Conservation (phyloP, 768 basidiomycete genomes). For the Russula griseocarnosa region DNA sequence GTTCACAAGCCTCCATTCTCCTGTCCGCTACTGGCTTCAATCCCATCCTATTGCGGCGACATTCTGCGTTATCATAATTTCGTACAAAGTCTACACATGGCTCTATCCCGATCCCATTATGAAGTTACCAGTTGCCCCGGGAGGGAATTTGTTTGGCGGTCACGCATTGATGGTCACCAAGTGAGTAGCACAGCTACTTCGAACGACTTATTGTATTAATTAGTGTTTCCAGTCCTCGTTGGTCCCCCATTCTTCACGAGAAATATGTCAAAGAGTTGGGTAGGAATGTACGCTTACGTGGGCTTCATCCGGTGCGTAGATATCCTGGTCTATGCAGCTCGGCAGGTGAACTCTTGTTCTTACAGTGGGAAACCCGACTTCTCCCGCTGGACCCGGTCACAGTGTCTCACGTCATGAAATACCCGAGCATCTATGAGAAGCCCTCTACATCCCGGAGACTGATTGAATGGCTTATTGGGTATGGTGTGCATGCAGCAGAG, state of each 20-base stretch:
- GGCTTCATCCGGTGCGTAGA: constrained; percentile 59
- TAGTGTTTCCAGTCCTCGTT: constrained; percentile 4
- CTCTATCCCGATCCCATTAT: constrained; percentile 25
- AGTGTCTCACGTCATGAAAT: constrained; percentile 67
- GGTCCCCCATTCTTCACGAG: constrained; percentile 31
- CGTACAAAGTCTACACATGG: constrained; percentile 12
- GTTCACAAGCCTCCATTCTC: not conserved
- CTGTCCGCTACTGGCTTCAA: constrained; percentile 8
- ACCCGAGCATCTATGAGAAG: constrained; percentile 73
- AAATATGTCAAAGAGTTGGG: constrained; percentile 57
- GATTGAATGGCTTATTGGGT: constrained; percentile 75
- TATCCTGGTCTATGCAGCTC: not conserved
- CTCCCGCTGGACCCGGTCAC: constrained; percentile 78
- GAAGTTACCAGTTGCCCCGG: constrained; percentile 20
- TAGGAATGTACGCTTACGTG: constrained; percentile 63
- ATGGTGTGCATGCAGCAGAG: constrained; percentile 77
- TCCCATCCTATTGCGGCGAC: constrained; percentile 11
- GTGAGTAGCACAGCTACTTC: constrained; percentile 5
- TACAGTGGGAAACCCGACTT: constrained; percentile 74
- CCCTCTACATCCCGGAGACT: constrained; percentile 73
- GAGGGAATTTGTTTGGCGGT: constrained; percentile 15
- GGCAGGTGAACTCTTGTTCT: not conserved
- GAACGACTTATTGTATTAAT: not conserved
- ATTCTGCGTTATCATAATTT: not conserved
- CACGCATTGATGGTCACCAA: constrained; percentile 6